Evolutionary conservation across 2,329 filamentous ascomycete species (phyloP), one percentile per base, ranked within the genome.

Genomic region (Diaporthe australafricana): DNA sequence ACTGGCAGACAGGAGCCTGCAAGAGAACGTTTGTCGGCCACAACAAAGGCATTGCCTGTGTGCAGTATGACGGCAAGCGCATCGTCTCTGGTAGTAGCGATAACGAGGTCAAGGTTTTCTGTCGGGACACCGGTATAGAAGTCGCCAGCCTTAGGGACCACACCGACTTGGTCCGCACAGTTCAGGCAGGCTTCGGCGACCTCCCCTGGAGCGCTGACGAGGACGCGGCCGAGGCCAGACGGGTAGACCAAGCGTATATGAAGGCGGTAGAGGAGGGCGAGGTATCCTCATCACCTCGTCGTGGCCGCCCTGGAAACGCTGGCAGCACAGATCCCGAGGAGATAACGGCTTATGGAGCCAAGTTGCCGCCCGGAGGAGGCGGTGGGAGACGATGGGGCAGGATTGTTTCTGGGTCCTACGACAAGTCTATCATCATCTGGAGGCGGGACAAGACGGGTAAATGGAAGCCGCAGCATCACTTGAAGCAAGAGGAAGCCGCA

Each of bases 31-130:
- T 97, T 42, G 87, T 93, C 48, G 96, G 96, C 1, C 96, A 99
- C 78, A 90, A 90, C 74, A 99, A 99, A 80, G 96, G 96, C 40
- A 98, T 99, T 77, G 96, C 96, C 3, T 99, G 96, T 80, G 95
- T 99, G 20, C 96, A 99, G 81, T 98, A 96, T 79, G 96, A 99
- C 79, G 95, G 94, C 32, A 91, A 94, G 65, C 90, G 96, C 25
- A 97, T 99, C 74, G 94, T 99, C 66, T 98, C 94, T 77, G 96
- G 96, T 3, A 98, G 95, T 81, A 98, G 95, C 77, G 96, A 99
- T 81, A 95, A 97, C 79, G 95, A 96, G 50, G 94, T 99, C 40
- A 95, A 96, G 76, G 96, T 99, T 25, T 99, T 97, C 80, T 96
- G 98, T 79, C 92, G 93, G 55, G 88, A 90, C 56, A 95, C 94